Conservation (phyloP, 345 rosid species). For the Passiflora organensis region DNA sequence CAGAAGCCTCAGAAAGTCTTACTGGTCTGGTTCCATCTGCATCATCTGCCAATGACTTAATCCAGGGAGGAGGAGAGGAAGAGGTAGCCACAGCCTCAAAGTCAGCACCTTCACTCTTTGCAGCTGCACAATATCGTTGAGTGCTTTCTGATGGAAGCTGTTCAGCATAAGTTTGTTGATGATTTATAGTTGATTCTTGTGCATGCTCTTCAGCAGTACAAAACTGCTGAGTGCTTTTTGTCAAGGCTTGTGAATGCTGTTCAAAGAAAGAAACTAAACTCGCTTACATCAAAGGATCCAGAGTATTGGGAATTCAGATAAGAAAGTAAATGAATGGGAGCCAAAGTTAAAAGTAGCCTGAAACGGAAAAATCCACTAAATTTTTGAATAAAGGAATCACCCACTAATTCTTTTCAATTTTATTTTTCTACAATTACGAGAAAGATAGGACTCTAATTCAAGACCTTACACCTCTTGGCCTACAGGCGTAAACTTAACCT, state of each 20-base stretch:
- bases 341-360: neutral
- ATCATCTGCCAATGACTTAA: neutral
- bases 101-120: neutral
- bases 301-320: neutral
- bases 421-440: too few relatives aligned
- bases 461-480: too few relatives aligned
- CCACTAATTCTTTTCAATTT: neutral
- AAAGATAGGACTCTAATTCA: too few relatives aligned
- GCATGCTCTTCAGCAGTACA: neutral
- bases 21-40: neutral
- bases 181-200: neutral
- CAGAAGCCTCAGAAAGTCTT: neutral
- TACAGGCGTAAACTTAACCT: too few relatives aligned
- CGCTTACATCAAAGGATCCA: neutral
- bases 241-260: neutral
- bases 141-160: neutral
- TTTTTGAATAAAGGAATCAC: neutral
- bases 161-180: neutral
- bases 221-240: neutral
- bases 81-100: too few relatives aligned
- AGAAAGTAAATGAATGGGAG: neutral
- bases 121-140: neutral
- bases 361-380: neutral
- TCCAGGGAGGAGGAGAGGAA: conserved; percentile 7
- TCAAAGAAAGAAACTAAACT: neutral